Evolutionary conservation across 1,284 basidiomycete species (phyloP).

Genomic region (Malassezia furfur): DNA sequence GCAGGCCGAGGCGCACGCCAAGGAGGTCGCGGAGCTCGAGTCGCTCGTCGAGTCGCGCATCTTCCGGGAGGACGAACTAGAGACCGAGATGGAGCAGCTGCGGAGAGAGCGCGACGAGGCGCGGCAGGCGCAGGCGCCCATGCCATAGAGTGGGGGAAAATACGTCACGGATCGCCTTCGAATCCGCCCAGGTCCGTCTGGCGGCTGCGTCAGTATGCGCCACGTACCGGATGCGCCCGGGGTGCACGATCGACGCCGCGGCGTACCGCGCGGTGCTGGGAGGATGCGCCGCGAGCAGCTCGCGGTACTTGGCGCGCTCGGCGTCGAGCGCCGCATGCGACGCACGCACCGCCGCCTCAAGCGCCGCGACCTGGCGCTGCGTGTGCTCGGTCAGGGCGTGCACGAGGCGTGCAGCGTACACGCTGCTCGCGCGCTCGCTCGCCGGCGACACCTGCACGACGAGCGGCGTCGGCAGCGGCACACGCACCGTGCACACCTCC

Average conservation of each 20-base stretch:
- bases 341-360: conserved; percentile 1
- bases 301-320: conserved; percentile 16
- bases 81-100: conserved; percentile 29
- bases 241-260: neutral
- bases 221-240: conserved; percentile 4
- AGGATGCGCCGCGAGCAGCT: conserved; percentile 11
- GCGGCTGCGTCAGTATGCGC: neutral
- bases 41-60: conserved; percentile 37
- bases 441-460: neutral
- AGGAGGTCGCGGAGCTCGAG: conserved; percentile 38
- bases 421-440: neutral
- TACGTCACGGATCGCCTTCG: conserved; percentile 1
- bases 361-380: neutral
- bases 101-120: conserved; percentile 6
- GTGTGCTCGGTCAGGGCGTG: neutral
- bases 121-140: neutral
- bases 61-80: conserved; percentile 35
- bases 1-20: conserved; percentile 27
- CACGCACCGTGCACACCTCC: neutral
- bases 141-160: neutral
- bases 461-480: neutral
- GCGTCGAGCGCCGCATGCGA: conserved; percentile 1
- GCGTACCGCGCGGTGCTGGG: conserved; percentile 4
- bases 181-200: conserved; percentile 13
- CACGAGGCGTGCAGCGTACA: neutral